Conservation (phyloP, 2,329 filamentous ascomycete genomes). For the Diaporthe ilicicola region DNA sequence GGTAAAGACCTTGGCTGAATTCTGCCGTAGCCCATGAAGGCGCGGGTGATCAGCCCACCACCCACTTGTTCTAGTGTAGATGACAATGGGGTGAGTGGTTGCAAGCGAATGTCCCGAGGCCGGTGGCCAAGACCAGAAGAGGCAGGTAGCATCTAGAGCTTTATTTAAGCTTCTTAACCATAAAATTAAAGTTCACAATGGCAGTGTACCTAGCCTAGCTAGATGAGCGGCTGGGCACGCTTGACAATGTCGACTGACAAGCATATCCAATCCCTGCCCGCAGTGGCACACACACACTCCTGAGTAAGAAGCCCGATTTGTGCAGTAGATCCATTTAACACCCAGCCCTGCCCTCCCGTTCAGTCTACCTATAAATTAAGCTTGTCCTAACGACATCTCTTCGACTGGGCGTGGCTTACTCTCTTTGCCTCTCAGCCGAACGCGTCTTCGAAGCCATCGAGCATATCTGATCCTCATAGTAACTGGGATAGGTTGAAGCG, state of each 20-base stretch:
- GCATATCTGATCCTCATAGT: neutral
- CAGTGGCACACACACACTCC: constrained; percentile 4
- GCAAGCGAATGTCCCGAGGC: neutral
- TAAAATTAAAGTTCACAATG: neutral
- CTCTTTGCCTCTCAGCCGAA: neutral
- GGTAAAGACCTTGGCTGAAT: neutral
- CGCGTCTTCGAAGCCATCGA: neutral
- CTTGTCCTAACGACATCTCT: constrained; percentile 2
- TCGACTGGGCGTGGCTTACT: neutral
- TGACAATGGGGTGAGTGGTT: neutral
- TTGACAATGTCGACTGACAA: neutral
- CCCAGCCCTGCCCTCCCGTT: neutral
- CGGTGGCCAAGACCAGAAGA: neutral
- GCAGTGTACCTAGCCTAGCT: neutral
- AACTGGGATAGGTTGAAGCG: neutral
- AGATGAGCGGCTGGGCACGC: neutral
- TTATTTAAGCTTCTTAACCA: neutral
- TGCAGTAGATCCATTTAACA: neutral
- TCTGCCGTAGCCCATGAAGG: neutral
- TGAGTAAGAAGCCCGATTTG: neutral
- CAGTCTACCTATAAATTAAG: neutral
- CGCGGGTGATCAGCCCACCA: no score
- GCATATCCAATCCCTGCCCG: neutral
- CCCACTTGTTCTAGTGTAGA: neutral
- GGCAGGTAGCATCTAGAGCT: neutral